Percentiles rank a stretch among this genome's conserved stretches.
Conservation (phyloP, 805 yeast species). For the Barnettozyma sp. region DNA sequence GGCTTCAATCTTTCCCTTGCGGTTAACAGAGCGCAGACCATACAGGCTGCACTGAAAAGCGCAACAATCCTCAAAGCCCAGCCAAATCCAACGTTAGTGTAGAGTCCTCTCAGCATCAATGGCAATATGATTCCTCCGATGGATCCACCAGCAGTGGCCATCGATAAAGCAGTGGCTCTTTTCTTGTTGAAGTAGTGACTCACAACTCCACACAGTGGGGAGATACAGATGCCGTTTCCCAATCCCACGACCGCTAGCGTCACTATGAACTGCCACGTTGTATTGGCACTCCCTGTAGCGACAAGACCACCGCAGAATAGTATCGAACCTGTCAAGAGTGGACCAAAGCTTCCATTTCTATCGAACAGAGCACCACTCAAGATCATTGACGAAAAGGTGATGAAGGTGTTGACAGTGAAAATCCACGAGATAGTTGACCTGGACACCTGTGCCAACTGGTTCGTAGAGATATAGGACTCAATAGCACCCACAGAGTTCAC, state of each 20-base stretch:
- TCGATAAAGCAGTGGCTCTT: slow-evolving; percentile 50
- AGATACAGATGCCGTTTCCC: slow-evolving; percentile 53
- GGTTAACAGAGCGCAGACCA: slow-evolving; percentile 30
- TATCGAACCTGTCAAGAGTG: slow-evolving; percentile 38
- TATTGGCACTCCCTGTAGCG: slow-evolving; percentile 47
- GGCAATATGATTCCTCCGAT: slow-evolving; percentile 53
- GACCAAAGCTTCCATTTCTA: slow-evolving; percentile 44
- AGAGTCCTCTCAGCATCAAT: slow-evolving; percentile 43
- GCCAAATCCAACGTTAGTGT: slow-evolving; percentile 43
- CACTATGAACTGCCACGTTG: slow-evolving; percentile 54
- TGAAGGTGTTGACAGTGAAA: slow-evolving; percentile 51
- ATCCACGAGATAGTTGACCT: slow-evolving; percentile 58
- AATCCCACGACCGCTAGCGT: slow-evolving; percentile 53
- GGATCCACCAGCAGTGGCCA: slow-evolving; percentile 49
- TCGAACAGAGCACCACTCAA: slow-evolving; percentile 47
- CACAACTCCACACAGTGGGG: slow-evolving; percentile 54
- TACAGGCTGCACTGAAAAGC: slow-evolving; percentile 37
- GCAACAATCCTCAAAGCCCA: slow-evolving; percentile 57
- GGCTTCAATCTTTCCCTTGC: slow-evolving; percentile 34
- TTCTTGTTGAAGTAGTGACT: slow-evolving; percentile 59
- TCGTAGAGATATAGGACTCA: slow-evolving; percentile 47
- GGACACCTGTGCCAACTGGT: slow-evolving; percentile 46
- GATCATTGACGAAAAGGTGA: slow-evolving; percentile 47
- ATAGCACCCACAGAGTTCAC: slow-evolving; percentile 60
- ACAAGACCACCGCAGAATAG: slow-evolving; percentile 47